Evolutionary conservation across 164 flowering plant genomes (phyloP).

Genomic region (Berberis vulgaris): DNA sequence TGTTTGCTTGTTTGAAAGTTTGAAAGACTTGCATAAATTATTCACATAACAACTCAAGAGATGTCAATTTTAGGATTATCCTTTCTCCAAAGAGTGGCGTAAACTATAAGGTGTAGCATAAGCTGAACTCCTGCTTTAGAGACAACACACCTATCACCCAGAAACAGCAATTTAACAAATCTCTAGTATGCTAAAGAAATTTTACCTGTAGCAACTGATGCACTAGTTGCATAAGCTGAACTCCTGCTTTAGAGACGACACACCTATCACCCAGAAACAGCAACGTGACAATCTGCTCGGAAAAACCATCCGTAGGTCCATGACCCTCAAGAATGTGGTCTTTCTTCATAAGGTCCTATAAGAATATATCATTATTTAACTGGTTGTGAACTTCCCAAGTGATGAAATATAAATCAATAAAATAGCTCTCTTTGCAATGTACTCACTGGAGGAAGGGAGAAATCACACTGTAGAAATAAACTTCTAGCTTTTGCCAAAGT

Average conservation of each 20-base stretch:
- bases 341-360: slow-evolving; percentile 31
- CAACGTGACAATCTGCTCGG: slow-evolving; percentile 44
- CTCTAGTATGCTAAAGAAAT: background rate
- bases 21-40: no score
- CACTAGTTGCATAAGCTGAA: slow-evolving; percentile 65
- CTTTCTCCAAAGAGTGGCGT: slow-evolving; percentile 61
- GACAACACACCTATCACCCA: slow-evolving; percentile 61
- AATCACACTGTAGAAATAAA: slow-evolving; percentile 59
- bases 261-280: slow-evolving; percentile 65
- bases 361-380: slow-evolving; percentile 3
- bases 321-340: slow-evolving; percentile 13
- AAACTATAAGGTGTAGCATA: slow-evolving; percentile 55
- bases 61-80: background rate
- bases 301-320: slow-evolving; percentile 16
- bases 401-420: slow-evolving; percentile 5
- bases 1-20: no score
- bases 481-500: slow-evolving; percentile 75
- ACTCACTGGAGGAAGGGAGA: slow-evolving; percentile 61
- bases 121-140: slow-evolving; percentile 69
- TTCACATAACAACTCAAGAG: no score
- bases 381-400: slow-evolving; percentile 4
- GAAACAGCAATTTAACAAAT: slow-evolving; percentile 52
- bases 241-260: slow-evolving; percentile 72
- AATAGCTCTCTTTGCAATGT: background rate
- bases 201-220: slow-evolving; percentile 72